phyloP scores from a whole-genome alignment of 805 yeast genomes.

The Grigorovia humatica region DNA sequence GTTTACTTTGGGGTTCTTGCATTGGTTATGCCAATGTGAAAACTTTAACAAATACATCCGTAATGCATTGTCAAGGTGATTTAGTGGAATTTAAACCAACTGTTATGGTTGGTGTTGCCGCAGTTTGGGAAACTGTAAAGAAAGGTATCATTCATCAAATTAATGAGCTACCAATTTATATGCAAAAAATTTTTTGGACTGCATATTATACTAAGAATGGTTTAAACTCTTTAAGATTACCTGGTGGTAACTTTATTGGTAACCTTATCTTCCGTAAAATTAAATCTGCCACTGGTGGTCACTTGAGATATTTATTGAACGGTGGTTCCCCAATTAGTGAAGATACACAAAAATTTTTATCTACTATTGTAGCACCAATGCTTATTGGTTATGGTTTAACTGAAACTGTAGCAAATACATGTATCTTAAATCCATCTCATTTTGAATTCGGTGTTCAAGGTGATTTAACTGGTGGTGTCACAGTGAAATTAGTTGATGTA shows the following conservation, averaged over 20 bases:
- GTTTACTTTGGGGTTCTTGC: slow-evolving; percentile 82
- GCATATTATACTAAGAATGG: slow-evolving; percentile 67
- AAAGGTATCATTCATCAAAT: slow-evolving; percentile 83
- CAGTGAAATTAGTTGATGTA: slow-evolving; percentile 83
- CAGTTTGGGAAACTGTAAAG: slow-evolving; percentile 93
- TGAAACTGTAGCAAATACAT: slow-evolving; percentile 86
- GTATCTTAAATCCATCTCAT: slow-evolving; percentile 52
- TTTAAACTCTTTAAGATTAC: slow-evolving; percentile 55
- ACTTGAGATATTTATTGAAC: slow-evolving; percentile 58
- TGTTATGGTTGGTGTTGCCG: slow-evolving; percentile 96
- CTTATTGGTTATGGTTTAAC: slow-evolving; percentile 93
- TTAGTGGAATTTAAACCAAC: slow-evolving; percentile 81
- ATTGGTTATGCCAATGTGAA: slow-evolving; percentile 89
- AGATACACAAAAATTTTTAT: slow-evolving; percentile 73
- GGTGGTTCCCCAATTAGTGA: slow-evolving; percentile 88
- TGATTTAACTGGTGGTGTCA: slow-evolving; percentile 68
- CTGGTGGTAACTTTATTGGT: slow-evolving; percentile 59
- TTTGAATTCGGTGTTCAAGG: slow-evolving; percentile 76
- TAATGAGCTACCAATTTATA: slow-evolving; percentile 47
- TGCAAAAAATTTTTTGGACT: slow-evolving; percentile 81
- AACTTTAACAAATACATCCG: slow-evolving; percentile 74
- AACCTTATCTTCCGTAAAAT: slow-evolving; percentile 72
- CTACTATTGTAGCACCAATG: slow-evolving; percentile 72
- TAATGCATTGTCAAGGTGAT: slow-evolving; percentile 81
- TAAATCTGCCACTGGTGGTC: slow-evolving; percentile 92